Evolutionary conservation across 139 green algal species (phyloP), one percentile per base, ranked within the genome.

Genomic region (Trebouxia sp.): DNA sequence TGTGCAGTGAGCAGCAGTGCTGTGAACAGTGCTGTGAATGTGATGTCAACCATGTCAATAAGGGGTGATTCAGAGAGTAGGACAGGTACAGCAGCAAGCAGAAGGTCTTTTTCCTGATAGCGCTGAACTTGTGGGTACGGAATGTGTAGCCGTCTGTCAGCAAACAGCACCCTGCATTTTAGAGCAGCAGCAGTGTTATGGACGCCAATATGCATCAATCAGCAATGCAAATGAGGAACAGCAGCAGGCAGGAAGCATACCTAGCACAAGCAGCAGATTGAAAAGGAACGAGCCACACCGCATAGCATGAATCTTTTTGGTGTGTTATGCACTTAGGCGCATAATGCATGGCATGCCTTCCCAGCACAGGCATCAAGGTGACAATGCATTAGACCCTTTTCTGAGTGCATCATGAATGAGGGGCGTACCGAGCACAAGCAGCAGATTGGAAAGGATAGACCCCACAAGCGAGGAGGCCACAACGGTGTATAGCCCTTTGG

Each of bases 271-370:
- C 81, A 97, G 88, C 70, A 97, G 87, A 84, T 97, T 97, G 53
- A 88, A 95, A 3, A 97, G 87, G 50, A 97, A 92, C 74, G 88
- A 94, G 30, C 94, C 94, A 12, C 97, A 85, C 32, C 96, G 88
- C 0, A 88, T 93, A n/a, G 83, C 87, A 15, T 90, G 86, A 22
- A 97, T 92, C 3, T 97, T 91, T 15, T 78, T 85, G 74, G 89
- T 92, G 26, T 96, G 85, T 6, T 89, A 90, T 80, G 91, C 86
- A 17, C 62, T 67, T 65, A 97, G 85, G 6, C 92, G 91, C 14
- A 91, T 85, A 8, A 97, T 83, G 22, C 83, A 90, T 28, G 98
- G 79, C 72, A 98, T 98, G 81, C 98, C 87, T 87, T 98, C 95
- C 51, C 95, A 94, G 14, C 95, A 58, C 50, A 3, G 50, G 50